Conservation (phyloP, 2,329 filamentous ascomycete genomes). For the Lachnellula occidentalis region DNA sequence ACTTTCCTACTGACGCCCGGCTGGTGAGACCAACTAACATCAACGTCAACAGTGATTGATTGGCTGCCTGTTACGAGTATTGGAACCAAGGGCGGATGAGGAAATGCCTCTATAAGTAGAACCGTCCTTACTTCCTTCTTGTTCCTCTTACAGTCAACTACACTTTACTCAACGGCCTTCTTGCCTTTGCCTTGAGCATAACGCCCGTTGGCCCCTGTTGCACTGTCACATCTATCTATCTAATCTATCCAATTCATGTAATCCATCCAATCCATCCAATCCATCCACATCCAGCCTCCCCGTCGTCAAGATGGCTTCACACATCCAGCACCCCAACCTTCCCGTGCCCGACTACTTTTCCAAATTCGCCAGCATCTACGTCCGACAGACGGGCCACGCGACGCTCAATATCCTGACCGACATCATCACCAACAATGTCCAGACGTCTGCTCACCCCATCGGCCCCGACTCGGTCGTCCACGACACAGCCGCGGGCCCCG, state of each 20-base stretch:
- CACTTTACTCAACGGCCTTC: no score
- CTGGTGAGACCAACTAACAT: no score
- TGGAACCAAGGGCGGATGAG: no score
- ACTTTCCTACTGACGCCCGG: no score
- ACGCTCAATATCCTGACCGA: conserved; percentile 28
- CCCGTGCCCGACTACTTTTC: conserved; percentile 29
- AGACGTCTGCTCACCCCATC: conserved; percentile 22
- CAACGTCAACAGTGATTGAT: no score
- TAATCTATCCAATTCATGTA: neutral
- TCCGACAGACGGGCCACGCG: conserved; percentile 28
- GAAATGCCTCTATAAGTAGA: no score
- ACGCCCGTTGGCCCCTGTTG: no score
- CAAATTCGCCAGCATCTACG: conserved; percentile 28
- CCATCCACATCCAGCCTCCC: neutral
- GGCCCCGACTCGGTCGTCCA: conserved; percentile 26
- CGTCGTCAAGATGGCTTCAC: neutral
- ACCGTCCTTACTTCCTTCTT: no score
- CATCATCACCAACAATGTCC: conserved; percentile 25
- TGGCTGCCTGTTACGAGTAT: no score
- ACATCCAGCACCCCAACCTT: neutral
- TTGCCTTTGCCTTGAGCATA: no score
- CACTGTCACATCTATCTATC: neutral
- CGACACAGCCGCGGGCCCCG: conserved; percentile 31
- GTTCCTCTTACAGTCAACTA: no score
- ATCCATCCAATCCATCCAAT: conserved; percentile 1